Evolutionary conservation across 257 asterid species (phyloP), one percentile per base, ranked within the genome.

Genomic region (Oldenlandia corymbosa): DNA sequence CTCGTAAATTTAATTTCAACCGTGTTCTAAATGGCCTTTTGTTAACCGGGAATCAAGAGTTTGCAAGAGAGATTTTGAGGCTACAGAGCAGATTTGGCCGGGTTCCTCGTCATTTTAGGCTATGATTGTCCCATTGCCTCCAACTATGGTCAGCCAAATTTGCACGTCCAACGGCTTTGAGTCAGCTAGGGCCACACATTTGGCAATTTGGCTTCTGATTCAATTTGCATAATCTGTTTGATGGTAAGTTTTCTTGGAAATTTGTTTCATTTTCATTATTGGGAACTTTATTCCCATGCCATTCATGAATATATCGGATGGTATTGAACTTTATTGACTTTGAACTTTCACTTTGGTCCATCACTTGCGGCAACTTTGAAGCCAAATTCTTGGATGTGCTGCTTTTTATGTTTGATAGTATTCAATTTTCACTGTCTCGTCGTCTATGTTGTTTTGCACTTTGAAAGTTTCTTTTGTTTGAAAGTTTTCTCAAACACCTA

Each of bases 41-140:
- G 80, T 74, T 92, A 45, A 89, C 97, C 30, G 97, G 99, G 59
- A 92, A 89, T 74, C 99, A 92, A 80, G 82, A 62, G 3, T 81
- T 83, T 69, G 96, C 96, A 0, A 88, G 75, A 61, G 85, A 89
- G 76, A 87, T 92, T 64, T 73, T 92, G 79, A 79, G 88, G 68
- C 34, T 74, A 72, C 83, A 76, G 66, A 83, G 88, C 78, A 72
- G 68, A 74, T 63, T 63, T 69, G 84, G 95, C 27, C 65, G 78
- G 39, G 73, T 92, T 77, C 87, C 95, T 56, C 80, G 74, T 24
- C 83, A 77, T 24, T 82, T 85, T 71, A 83, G 83, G 70, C 52
- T 89, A 78, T 92, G 90, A 88, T 23, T 34, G 14, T 53, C 12
- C 18, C 12, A 5, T 16, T 56, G 32, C 45, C 31, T 55, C 61